Evolutionary conservation across 2,329 filamentous ascomycete species (phyloP).

Genomic region (Aspergillus pseudotamarii): DNA sequence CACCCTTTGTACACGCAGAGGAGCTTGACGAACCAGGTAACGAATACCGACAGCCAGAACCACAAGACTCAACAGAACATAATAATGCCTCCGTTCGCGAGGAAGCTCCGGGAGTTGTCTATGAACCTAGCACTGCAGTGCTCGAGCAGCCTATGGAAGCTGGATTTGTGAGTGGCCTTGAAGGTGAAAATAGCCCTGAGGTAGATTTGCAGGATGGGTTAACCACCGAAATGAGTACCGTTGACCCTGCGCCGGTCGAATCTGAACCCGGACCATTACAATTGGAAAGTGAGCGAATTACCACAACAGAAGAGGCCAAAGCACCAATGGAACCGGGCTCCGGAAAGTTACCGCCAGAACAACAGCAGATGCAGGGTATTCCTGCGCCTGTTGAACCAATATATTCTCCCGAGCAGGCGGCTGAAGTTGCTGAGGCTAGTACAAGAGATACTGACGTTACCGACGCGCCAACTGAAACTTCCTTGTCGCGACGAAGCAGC

Average conservation of each 20-base stretch:
- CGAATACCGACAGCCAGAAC: background rate
- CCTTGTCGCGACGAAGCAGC: conserved; percentile 19
- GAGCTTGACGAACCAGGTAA: conserved; percentile 5
- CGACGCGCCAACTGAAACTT: conserved; percentile 11
- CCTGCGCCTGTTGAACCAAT: background rate
- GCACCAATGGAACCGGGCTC: background rate
- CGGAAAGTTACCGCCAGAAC: background rate
- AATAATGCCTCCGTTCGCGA: background rate
- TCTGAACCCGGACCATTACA: background rate
- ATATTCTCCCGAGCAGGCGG: background rate
- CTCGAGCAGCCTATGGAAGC: background rate
- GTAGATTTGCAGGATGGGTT: background rate
- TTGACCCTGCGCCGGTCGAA: background rate
- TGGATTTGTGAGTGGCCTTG: no score
- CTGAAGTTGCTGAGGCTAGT: background rate
- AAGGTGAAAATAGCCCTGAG: no score
- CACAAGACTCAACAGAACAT: background rate
- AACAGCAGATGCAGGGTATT: background rate
- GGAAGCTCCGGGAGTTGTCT: background rate
- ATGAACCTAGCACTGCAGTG: background rate
- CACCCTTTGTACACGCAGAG: background rate
- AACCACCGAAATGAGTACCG: background rate
- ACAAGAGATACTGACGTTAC: background rate
- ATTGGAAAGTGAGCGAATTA: background rate
- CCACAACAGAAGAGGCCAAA: conserved; percentile 1